phyloP scores from a whole-genome alignment of 2,329 filamentous ascomycete genomes.

The Arthrobotrys sphaeroides region DNA sequence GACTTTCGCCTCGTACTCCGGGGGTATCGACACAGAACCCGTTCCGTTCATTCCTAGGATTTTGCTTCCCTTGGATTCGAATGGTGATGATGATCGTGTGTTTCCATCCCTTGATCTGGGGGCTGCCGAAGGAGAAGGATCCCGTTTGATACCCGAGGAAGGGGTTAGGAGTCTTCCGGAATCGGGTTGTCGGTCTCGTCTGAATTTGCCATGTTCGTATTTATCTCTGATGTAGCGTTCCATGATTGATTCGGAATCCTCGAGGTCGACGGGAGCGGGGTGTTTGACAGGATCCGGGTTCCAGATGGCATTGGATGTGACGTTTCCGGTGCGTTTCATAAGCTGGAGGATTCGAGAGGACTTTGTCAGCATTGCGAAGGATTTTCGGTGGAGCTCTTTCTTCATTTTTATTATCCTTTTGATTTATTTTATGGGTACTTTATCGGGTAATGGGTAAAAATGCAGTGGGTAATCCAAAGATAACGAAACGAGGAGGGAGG shows the following conservation, averaged over 20 bases:
- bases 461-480: neutral
- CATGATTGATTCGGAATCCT: constrained; percentile 93
- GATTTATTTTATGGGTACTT: neutral
- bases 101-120: constrained; percentile 24
- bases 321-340: constrained; percentile 93
- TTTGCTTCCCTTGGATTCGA: constrained; percentile 55
- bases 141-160: constrained; percentile 63
- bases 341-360: constrained; percentile 67
- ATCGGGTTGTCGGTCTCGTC: constrained; percentile 60
- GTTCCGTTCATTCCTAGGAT: constrained; percentile 55
- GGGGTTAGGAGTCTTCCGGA: constrained; percentile 65
- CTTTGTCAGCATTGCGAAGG: constrained; percentile 36
- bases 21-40: constrained; percentile 54
- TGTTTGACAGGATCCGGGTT: constrained; percentile 86
- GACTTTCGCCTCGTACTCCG: constrained; percentile 70
- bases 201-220: constrained; percentile 75
- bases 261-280: constrained; percentile 84
- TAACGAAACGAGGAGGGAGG: neutral
- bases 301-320: constrained; percentile 83
- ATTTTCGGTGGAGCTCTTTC: neutral
- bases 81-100: constrained; percentile 41
- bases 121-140: constrained; percentile 32
- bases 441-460: neutral
- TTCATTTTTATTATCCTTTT: neutral
- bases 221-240: constrained; percentile 95